Conservation (phyloP, 345 rosid species). For the Lumnitzera littorea region DNA sequence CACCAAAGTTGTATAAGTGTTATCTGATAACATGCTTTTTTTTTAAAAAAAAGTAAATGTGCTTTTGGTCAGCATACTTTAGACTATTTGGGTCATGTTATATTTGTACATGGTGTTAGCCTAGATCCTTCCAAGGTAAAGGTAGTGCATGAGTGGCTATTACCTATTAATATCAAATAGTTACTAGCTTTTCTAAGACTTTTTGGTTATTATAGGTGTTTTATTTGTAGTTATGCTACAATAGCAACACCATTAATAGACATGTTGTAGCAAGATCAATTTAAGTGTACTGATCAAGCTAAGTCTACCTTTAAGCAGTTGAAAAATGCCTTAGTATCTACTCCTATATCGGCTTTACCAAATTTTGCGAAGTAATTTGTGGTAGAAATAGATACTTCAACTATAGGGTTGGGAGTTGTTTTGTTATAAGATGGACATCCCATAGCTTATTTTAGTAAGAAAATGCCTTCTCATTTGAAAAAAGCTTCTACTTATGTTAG, state of each 20-base stretch:
- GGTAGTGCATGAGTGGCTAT: not conserved
- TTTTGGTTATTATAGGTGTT: not conserved
- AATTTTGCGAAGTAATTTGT: not conserved
- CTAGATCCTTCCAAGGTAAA: not conserved
- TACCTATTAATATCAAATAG: not conserved
- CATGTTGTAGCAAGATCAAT: not conserved
- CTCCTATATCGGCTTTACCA: not conserved
- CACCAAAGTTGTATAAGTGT: not conserved
- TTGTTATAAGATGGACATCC: not conserved
- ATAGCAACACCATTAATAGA: not conserved
- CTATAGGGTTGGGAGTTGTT: not conserved
- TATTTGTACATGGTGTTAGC: not conserved
- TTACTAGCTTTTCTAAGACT: too few species aligned
- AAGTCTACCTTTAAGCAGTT: not conserved
- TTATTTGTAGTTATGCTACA: too few species aligned
- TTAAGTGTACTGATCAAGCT: accelerated
- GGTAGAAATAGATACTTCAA: not conserved
- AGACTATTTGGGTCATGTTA: not conserved
- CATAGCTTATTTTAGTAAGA: not conserved
- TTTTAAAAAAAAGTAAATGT: not conserved
- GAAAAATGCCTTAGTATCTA: not conserved
- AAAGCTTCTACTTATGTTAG: not conserved
- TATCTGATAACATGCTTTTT: not conserved
- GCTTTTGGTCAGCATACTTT: not conserved
- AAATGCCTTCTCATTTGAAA: not conserved